phyloP scores from a whole-genome alignment of 1,139 yeast species.

The Taphrina deformans region DNA sequence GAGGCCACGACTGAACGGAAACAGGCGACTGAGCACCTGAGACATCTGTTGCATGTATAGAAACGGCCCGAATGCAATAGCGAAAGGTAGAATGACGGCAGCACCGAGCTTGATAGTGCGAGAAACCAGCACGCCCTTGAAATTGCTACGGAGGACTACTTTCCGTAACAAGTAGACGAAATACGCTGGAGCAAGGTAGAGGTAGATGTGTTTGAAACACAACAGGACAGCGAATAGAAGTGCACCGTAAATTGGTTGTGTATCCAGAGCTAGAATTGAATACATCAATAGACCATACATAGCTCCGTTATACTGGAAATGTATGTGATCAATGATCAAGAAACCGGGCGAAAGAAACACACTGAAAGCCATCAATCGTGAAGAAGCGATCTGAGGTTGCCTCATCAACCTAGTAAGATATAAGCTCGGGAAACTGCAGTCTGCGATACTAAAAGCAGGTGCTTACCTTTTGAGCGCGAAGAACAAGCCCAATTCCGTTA shows the following conservation, averaged over 20 bases:
- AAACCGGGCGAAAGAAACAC: conserved; percentile 86
- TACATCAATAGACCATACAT: conserved; percentile 79
- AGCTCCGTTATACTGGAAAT: conserved; percentile 93
- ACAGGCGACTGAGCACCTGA: conserved; percentile 65
- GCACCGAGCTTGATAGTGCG: conserved; percentile 62
- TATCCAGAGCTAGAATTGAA: conserved; percentile 64
- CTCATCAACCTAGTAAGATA: neutral
- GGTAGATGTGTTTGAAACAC: conserved; percentile 91
- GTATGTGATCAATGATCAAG: conserved; percentile 84
- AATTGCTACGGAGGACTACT: conserved; percentile 53
- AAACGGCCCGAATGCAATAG: conserved; percentile 79
- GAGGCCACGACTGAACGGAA: conserved; percentile 92
- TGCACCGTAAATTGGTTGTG: conserved; percentile 65
- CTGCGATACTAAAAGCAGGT: no score
- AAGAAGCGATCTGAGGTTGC: neutral
- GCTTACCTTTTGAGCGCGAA: conserved; percentile 67
- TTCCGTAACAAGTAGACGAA: conserved; percentile 73
- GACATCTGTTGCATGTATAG: conserved; percentile 63
- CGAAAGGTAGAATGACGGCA: conserved; percentile 64
- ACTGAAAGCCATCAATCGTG: conserved; percentile 59
- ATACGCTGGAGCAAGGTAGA: conserved; percentile 92
- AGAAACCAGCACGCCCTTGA: conserved; percentile 55
- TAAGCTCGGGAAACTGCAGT: no score
- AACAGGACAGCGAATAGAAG: conserved; percentile 70
- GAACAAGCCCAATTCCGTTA: conserved; percentile 72